Conservation (phyloP, 495 filamentous ascomycete species). For the Aspergillus affinis region DNA sequence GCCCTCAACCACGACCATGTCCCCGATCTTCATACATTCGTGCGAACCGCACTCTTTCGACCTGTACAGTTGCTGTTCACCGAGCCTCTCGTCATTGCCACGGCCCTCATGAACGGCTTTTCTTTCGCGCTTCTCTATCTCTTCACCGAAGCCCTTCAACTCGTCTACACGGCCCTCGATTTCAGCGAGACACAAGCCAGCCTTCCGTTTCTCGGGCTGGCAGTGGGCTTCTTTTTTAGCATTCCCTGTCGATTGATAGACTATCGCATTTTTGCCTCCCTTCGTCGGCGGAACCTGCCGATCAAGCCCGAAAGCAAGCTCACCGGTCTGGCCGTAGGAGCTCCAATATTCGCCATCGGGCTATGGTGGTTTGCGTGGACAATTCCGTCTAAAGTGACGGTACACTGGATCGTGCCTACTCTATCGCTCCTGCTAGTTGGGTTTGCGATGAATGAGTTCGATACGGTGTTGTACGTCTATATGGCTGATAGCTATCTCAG, state of each 20-base stretch:
- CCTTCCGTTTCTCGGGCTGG: slow-evolving; percentile 41
- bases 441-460: slow-evolving; percentile 48
- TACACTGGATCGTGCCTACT: slow-evolving; percentile 39
- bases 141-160: slow-evolving; percentile 41
- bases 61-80: slow-evolving; percentile 41
- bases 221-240: slow-evolving; percentile 30
- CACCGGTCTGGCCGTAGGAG: slow-evolving; percentile 39
- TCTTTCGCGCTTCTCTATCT: slow-evolving; percentile 17
- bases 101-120: slow-evolving; percentile 13
- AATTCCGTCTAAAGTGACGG: slow-evolving; percentile 32
- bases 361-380: slow-evolving; percentile 50
- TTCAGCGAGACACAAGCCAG: slow-evolving; percentile 28
- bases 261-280: slow-evolving; percentile 14
- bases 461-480: slow-evolving; percentile 43
- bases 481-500: slow-evolving; percentile 46
- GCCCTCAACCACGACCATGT: slow-evolving; percentile 34
- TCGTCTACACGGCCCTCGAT: slow-evolving; percentile 37
- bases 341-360: slow-evolving; percentile 33
- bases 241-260: slow-evolving; percentile 38
- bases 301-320: slow-evolving; percentile 43
- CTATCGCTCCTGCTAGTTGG: slow-evolving; percentile 37
- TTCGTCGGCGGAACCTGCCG: slow-evolving; percentile 14
- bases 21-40: slow-evolving; percentile 30
- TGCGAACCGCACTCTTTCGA: slow-evolving; percentile 30
- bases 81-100: slow-evolving; percentile 41